These are phyloP conservation scores for Colletotrichum theobromicola DNA, from an alignment of 2,329 filamentous ascomycete species.

Conservation along the genomic window DNA sequence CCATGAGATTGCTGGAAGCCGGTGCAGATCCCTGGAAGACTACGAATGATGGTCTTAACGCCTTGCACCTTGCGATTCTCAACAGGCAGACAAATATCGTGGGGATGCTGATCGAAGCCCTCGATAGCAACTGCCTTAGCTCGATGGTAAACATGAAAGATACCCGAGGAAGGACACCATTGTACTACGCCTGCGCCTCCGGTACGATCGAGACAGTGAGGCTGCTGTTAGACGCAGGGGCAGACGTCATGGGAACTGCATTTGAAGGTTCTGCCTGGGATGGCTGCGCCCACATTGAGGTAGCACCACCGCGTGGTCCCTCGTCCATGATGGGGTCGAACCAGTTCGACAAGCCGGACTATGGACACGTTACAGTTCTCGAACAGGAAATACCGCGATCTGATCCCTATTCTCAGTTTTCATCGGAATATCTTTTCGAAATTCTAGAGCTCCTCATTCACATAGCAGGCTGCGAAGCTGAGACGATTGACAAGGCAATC, in stretches of 20 bases:
- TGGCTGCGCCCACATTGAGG: neutral
- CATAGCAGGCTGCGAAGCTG: neutral
- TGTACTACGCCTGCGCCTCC: slow-evolving; percentile 29
- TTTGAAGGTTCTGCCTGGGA: neutral
- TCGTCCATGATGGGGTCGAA: neutral
- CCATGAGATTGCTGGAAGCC: slow-evolving; percentile 36
- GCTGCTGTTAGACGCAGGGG: slow-evolving; percentile 31
- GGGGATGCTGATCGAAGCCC: slow-evolving; percentile 29
- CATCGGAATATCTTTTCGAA: slow-evolving; percentile 2
- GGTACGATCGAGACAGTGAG: slow-evolving; percentile 30
- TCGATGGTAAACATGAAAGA: neutral
- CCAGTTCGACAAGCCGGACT: neutral
- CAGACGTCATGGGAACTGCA: slow-evolving; percentile 2
- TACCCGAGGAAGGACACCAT: neutral
- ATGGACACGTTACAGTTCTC: neutral
- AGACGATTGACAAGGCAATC: neutral
- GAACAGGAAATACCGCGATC: neutral
- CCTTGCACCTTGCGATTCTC: slow-evolving; percentile 45
- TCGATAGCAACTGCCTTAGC: neutral
- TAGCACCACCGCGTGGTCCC: neutral
- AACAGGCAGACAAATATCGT: slow-evolving; percentile 37
- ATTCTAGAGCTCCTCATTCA: slow-evolving; percentile 24
- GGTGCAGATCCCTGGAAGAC: slow-evolving; percentile 37
- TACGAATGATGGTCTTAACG: slow-evolving; percentile 39
- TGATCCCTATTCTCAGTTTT: neutral